Evolutionary conservation across 2,329 filamentous ascomycete genomes (phyloP).

Genomic region (Beauveria sp.): DNA sequence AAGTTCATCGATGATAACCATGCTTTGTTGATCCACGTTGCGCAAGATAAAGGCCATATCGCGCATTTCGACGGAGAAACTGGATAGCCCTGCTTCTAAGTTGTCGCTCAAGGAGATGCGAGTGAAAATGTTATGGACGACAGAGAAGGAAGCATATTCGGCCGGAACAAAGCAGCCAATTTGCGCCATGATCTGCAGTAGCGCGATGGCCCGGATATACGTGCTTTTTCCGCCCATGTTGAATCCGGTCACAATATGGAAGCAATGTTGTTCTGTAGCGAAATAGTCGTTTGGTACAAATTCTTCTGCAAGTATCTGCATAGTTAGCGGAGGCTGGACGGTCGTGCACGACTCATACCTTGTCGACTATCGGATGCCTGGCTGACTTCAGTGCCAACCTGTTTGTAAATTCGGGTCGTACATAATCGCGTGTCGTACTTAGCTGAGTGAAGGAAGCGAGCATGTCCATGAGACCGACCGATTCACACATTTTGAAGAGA

Average conservation of each 20-base stretch:
- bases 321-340: not conserved
- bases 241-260: constrained; percentile 90
- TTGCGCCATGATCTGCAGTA: constrained; percentile 89
- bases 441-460: constrained; percentile 68
- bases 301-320: constrained; percentile 51
- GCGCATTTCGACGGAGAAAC: constrained; percentile 90
- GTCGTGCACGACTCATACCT: constrained; percentile 28
- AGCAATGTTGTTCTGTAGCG: constrained; percentile 68
- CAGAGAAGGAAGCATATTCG: constrained; percentile 70
- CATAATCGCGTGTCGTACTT: constrained; percentile 52
- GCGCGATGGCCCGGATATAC: constrained; percentile 77
- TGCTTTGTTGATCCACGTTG: constrained; percentile 68
- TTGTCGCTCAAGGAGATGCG: constrained; percentile 80
- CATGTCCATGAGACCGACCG: constrained; percentile 83
- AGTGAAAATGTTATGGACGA: constrained; percentile 79
- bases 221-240: constrained; percentile 99
- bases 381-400: constrained; percentile 66
- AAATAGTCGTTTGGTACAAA: constrained; percentile 91
- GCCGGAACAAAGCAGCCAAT: constrained; percentile 88
- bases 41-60: constrained; percentile 88
- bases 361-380: constrained; percentile 73
- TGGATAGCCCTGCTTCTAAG: constrained; percentile 85
- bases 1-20: constrained; percentile 85
- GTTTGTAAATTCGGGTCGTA: constrained; percentile 59
- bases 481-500: constrained; percentile 80